Evolutionary conservation across 2,329 filamentous ascomycete species (phyloP).

Genomic region (Xylaria sp.): DNA sequence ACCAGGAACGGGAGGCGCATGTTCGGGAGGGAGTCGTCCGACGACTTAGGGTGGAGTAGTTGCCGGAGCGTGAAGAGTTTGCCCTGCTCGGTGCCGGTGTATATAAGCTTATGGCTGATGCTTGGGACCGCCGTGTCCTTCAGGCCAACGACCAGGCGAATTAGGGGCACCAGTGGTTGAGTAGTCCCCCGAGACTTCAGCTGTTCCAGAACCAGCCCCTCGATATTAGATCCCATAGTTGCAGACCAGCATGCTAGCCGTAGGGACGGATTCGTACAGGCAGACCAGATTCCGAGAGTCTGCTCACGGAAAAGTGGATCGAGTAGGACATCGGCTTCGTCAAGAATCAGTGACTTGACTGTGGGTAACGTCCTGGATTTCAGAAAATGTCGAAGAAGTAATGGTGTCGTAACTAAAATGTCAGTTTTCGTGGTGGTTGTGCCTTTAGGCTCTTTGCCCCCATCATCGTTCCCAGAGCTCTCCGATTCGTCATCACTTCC

Average conservation of each 20-base stretch:
- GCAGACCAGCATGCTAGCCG: constrained; percentile 89
- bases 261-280: constrained; percentile 71
- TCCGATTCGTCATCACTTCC: constrained; percentile 26
- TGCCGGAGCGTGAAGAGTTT: constrained; percentile 92
- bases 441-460: constrained; percentile 37
- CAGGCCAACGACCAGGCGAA: constrained; percentile 90
- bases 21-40: constrained; percentile 56
- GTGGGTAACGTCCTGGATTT: constrained; percentile 60
- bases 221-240: constrained; percentile 93
- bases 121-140: constrained; percentile 96
- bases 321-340: constrained; percentile 93
- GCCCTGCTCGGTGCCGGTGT: constrained; percentile 89
- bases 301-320: constrained; percentile 90
- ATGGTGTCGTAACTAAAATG: constrained; percentile 78
- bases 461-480: constrained; percentile 42
- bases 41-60: constrained; percentile 75
- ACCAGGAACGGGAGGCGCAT: constrained; percentile 89
- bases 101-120: constrained; percentile 84
- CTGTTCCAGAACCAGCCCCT: constrained; percentile 73
- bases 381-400: constrained; percentile 76
- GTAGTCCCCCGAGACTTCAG: constrained; percentile 57
- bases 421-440: constrained; percentile 69
- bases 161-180: constrained; percentile 55
- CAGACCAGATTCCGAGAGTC: constrained; percentile 80
- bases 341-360: constrained; percentile 76